Evolutionary conservation across 2,329 filamentous ascomycete species (phyloP).

Genomic region (Didymella segeticola): DNA sequence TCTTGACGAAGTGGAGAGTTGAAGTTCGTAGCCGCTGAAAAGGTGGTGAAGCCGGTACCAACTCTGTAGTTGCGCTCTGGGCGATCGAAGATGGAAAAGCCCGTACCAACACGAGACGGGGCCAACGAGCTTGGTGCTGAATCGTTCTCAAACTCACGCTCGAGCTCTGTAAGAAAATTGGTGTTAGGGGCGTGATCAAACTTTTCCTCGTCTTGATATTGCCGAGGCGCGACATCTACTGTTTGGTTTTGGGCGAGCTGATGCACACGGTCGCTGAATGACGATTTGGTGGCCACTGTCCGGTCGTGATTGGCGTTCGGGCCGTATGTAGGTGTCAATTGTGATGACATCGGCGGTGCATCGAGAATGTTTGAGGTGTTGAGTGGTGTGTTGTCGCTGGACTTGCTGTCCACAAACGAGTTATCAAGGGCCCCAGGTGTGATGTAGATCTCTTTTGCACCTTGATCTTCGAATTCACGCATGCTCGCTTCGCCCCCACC

Average conservation of each 20-base stretch:
- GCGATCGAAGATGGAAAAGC: slow-evolving; percentile 36
- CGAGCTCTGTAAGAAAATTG: slow-evolving; percentile 36
- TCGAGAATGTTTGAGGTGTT: slow-evolving; percentile 32
- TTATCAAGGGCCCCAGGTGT: slow-evolving; percentile 42
- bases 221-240: slow-evolving; percentile 10
- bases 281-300: slow-evolving; percentile 35
- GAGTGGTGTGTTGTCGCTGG: slow-evolving; percentile 35
- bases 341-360: slow-evolving; percentile 25
- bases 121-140: slow-evolving; percentile 29
- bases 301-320: slow-evolving; percentile 21
- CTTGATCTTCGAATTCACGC: slow-evolving; percentile 42
- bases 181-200: slow-evolving; percentile 27
- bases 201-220: slow-evolving; percentile 17
- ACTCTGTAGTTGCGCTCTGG: slow-evolving; percentile 22
- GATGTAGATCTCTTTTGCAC: slow-evolving; percentile 46
- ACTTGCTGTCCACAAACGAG: slow-evolving; percentile 34
- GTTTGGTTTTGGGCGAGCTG: slow-evolving; percentile 29
- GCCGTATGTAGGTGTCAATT: slow-evolving; percentile 13
- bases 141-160: slow-evolving; percentile 41
- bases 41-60: slow-evolving; percentile 28
- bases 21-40: slow-evolving; percentile 33
- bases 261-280: slow-evolving; percentile 46
- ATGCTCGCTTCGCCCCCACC: slow-evolving; percentile 39
- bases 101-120: slow-evolving; percentile 35
- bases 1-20: slow-evolving; percentile 45